Evolutionary conservation across 495 filamentous ascomycete species (phyloP), one percentile per base, ranked within the genome.

Genomic region (Staphylotrichum tortipilum): DNA sequence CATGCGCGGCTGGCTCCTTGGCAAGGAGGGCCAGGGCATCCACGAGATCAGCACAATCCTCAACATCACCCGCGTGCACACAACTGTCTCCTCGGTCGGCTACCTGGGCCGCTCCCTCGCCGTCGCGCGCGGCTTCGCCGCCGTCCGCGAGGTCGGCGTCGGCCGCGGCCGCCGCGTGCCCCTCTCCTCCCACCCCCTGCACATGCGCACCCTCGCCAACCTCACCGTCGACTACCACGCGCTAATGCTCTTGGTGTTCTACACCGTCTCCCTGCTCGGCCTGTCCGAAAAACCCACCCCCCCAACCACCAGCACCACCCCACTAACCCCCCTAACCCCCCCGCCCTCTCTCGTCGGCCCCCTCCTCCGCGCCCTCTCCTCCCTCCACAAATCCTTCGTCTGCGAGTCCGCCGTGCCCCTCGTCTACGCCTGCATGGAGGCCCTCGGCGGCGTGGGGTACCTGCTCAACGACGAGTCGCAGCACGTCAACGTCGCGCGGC

Each of bases 391-490:
- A 58, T 81, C 81, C 7, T 71, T 79, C 21, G 73, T 78, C 3
- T 80, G 78, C 58, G 77, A 81, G 49, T 26, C 46, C 8, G 39
- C 56, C 6, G 71, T 81, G 18, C 55, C 64, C 4, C 79, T 78
- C 0, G 61, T 88, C 30, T 77, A 77, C 40, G 76, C 78, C 47
- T 84, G 79, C 50, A 83, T 86, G 69, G 82, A 86, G 62, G 68
- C 76, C 1, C 77, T 90, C 46, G 86, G 86, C 15, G 85, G 85
- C n/a, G 78, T 88, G 1, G 84, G 86, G 5, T 88, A 86, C 53
- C 78, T 86, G 44, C 78, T 87, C 51, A 79, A 81, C 55, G 23
- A 51, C 15, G 71, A 74, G 42, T 69, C 85, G 61, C 72, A 74
- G 15, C 77, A 79, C 30, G 62, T 83, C 44, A 89, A 87, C 47